Base-by-base conservation (phyloP, 306 rosid genomes). In the Citrullus amarus region DNA sequence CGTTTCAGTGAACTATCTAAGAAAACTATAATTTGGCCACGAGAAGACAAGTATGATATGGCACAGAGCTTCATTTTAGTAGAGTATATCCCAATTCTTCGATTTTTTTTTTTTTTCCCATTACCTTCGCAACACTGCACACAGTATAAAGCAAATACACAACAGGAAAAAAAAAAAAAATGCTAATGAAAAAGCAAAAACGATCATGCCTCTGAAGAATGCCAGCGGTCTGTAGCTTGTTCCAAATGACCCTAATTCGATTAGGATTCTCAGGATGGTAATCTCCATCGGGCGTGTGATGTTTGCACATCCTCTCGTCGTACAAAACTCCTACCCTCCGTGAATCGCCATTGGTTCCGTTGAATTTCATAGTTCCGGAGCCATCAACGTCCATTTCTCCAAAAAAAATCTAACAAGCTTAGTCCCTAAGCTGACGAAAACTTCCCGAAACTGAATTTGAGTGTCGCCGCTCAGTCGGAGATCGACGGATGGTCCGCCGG, bases 251-350 rank as follows among this genome's bases (percentile, higher is more conserved):
- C 71, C 86, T 86, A 77, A 91, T 85, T 34, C 99, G 93, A 62
- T 85, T 62, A 0, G 99, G 99, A 79, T 73, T 88, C 79, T 95
- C 99, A 18, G 96, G 96, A 81, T 95, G 99, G 77, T 30, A n/a
- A n/a, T 55, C 86, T 11, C 81, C 83, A 80, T 83, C 81, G 3
- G 88, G 89, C 2, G 81, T 79, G 65, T 76, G 50, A 62, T 95
- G 99, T 39, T 80, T 84, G 39, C 99, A 91, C 99, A 95, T 92
- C 79, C 90, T 86, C 77, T 87, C 90, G 43, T 95, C 97, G 89
- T 89, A 91, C 1, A 95, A 78, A 63, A 95, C 71, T 63, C 96
- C 99, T 5, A 95, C 92, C 25, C 82, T 89, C 30, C 84, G 92
- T 39, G 10, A 73, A 50, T 25, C 58, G 61, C 60, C 77, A 51